Conservation (phyloP, 2,329 filamentous ascomycete genomes). For the Pyrenochaeta sp. region DNA sequence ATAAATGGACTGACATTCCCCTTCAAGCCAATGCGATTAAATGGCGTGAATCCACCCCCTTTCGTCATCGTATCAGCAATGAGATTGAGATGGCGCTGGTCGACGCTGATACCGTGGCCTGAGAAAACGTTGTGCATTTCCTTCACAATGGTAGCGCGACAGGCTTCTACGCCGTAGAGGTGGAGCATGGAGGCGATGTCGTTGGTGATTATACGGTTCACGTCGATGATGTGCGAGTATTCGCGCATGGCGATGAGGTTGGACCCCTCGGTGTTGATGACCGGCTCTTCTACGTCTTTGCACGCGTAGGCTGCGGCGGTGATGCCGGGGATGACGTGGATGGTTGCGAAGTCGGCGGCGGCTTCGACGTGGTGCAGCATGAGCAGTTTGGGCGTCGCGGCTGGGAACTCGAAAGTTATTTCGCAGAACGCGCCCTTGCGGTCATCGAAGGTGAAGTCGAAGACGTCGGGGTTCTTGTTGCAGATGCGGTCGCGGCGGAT, state of each 20-base stretch:
- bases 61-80: slow-evolving; percentile 99
- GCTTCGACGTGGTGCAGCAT: slow-evolving; percentile 91
- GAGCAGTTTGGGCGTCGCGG: slow-evolving; percentile 84
- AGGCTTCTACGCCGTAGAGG: slow-evolving; percentile 93
- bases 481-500: slow-evolving; percentile 48
- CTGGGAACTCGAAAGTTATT: slow-evolving; percentile 83
- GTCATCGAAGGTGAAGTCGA: slow-evolving; percentile 82
- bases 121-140: slow-evolving; percentile 88
- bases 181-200: slow-evolving; percentile 86
- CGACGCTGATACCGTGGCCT: slow-evolving; percentile 90
- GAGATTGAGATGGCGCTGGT: slow-evolving; percentile 90
- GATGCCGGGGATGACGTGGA: slow-evolving; percentile 85
- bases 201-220: slow-evolving; percentile 87
- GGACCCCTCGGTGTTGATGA: slow-evolving; percentile 80
- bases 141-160: slow-evolving; percentile 82
- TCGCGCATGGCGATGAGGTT: slow-evolving; percentile 92
- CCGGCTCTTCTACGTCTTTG: slow-evolving; percentile 52
- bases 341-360: slow-evolving; percentile 78
- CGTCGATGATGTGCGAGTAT: slow-evolving; percentile 84
- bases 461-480: slow-evolving; percentile 68
- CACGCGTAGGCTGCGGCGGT: slow-evolving; percentile 65
- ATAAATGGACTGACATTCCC: slow-evolving; percentile 90
- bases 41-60: slow-evolving; percentile 85
- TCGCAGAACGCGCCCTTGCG: slow-evolving; percentile 76
- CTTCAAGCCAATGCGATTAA: slow-evolving; percentile 88